These are phyloP conservation scores for Suhomyces emberorum DNA, from an alignment of 805 yeast species.

Conservation along the genomic window DNA sequence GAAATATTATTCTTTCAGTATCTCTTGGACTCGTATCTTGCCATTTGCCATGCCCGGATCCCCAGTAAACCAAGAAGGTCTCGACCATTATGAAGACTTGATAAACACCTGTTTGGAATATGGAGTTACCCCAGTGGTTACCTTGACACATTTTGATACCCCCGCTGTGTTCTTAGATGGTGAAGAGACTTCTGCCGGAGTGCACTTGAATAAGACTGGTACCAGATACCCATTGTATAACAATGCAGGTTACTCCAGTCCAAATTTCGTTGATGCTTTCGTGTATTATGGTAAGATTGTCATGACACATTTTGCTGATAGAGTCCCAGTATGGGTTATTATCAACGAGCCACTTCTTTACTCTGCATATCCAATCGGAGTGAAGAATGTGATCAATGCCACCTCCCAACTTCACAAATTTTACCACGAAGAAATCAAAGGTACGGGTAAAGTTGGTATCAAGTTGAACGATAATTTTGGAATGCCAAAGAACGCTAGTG, in stretches of 20 bases:
- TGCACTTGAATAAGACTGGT: not conserved
- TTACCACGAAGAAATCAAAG: constrained; percentile 22
- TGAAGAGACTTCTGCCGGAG: not conserved
- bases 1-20: constrained; percentile 27
- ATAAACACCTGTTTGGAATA: constrained; percentile 18
- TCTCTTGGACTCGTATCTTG: constrained; percentile 34
- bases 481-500: constrained; percentile 21
- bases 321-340: constrained; percentile 29
- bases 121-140: constrained; percentile 25
- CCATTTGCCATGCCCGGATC: constrained; percentile 28
- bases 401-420: constrained; percentile 19
- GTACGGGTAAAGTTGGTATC: constrained; percentile 21
- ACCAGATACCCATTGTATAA: constrained; percentile 9
- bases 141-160: constrained; percentile 33
- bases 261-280: constrained; percentile 27
- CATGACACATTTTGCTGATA: constrained; percentile 25
- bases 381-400: constrained; percentile 25
- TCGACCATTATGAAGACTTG: constrained; percentile 22
- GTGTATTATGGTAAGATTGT: constrained; percentile 29
- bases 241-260: constrained; percentile 24
- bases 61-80: constrained; percentile 22
- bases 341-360: constrained; percentile 28
- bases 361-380: constrained; percentile 16
- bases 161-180: constrained; percentile 16
- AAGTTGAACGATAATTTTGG: constrained; percentile 26